Evolutionary conservation across 2,329 filamentous ascomycete species (phyloP), one percentile per base, ranked within the genome.

Genomic region (Neurospora sp.): DNA sequence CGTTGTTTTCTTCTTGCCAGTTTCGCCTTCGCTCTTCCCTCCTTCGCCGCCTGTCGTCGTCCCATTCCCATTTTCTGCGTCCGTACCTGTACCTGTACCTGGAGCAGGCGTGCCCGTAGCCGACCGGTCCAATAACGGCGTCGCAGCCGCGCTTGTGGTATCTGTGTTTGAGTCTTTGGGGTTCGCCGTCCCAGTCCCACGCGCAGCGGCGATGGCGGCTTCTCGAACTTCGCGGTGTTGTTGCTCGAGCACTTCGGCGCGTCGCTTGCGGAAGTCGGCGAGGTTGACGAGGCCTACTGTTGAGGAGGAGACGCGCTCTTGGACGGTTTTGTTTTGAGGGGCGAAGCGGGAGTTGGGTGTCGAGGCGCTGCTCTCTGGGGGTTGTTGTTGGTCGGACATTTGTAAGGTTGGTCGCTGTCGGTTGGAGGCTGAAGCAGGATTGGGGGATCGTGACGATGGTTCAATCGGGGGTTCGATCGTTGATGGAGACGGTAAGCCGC

Each of bases 261-360:
- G 92, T 71, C 96, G 90, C 82, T 99, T 98, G 80, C 95, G 93
- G 80, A 97, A 98, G 78, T 98, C 96, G 74, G 92, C 93, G 62
- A 97, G 89, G 70, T 92, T 88, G 68, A 98, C 95, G 2, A 99
- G 89, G 52, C 96, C 96, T 74, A 97, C 93, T 0, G 93, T 97
- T 77, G 93, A 89, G 69, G 89, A 92, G 71, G 95, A 95, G 66
- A 97, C 85, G 15, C 93, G 85, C 77, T 97, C 90, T 79, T 95
- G 88, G 1, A 92, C 91, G 1, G 91, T 91, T 74, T 90, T 85
- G 73, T 89, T 90, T 77, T 94, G 91, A 57, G 90, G 85, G 1
- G 89, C 90, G 80, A 97, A 97, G 72, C 91, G 88, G 70, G 86
- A 6, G 46, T 57, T 57, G 3, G 33, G 33, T 0, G 33, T 36